Conservation (phyloP, 2,329 filamentous ascomycete species). For the Aspergillus costaricaensis region DNA sequence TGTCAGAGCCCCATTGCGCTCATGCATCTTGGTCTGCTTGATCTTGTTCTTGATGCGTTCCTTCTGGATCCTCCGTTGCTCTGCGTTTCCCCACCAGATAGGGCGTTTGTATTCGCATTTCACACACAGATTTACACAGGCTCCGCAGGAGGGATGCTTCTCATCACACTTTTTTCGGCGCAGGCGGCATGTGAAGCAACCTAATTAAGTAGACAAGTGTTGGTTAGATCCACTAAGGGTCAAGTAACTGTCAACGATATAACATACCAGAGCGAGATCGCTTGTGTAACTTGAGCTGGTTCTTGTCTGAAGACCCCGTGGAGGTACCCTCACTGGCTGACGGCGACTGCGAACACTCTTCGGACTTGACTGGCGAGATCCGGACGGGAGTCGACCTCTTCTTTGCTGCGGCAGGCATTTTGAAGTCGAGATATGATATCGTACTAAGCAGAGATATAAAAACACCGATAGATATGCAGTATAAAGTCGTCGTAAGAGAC, state of each 20-base stretch:
- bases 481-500: slow-evolving; percentile 13
- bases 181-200: slow-evolving; percentile 68
- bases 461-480: slow-evolving; percentile 6
- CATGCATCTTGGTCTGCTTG: slow-evolving; percentile 91
- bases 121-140: slow-evolving; percentile 73
- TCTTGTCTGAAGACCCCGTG: slow-evolving; percentile 57
- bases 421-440: slow-evolving; percentile 1
- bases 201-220: slow-evolving; percentile 38
- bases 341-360: slow-evolving; percentile 28
- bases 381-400: slow-evolving; percentile 17
- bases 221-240: background rate
- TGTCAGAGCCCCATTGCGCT: slow-evolving; percentile 67
- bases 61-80: slow-evolving; percentile 82
- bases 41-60: slow-evolving; percentile 96
- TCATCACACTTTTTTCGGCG: slow-evolving; percentile 72
- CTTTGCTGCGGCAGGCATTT: slow-evolving; percentile 23
- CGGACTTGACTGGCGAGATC: slow-evolving; percentile 15
- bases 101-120: slow-evolving; percentile 95
- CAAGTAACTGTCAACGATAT: slow-evolving; percentile 11
- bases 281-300: slow-evolving; percentile 80
- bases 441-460: background rate
- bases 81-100: slow-evolving; percentile 95
- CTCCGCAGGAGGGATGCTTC: slow-evolving; percentile 63
- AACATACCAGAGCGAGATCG: slow-evolving; percentile 88
- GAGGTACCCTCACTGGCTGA: slow-evolving; percentile 51